These are phyloP conservation scores for Fusarium gaditjirri DNA, from an alignment of 2,329 filamentous ascomycete species.

Conservation along the genomic window DNA sequence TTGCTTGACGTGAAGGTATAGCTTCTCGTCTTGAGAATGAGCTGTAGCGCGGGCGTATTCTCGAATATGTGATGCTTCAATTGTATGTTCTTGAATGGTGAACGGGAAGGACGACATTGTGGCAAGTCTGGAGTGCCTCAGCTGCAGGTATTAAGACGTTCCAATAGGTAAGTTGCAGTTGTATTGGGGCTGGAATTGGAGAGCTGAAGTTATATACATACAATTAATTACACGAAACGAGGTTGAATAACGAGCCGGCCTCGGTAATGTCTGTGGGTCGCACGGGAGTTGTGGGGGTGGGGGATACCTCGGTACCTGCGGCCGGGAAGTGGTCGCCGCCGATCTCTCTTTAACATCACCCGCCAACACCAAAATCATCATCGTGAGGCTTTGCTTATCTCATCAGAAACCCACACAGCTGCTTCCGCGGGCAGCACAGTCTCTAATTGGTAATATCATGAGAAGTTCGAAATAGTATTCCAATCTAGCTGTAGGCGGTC, in stretches of 20 bases:
- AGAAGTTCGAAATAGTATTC: slow-evolving; percentile 2
- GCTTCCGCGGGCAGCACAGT: not conserved
- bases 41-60: slow-evolving; percentile 81
- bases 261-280: slow-evolving; percentile 28
- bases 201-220: not conserved
- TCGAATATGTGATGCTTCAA: slow-evolving; percentile 81
- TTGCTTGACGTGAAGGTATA: slow-evolving; percentile 84
- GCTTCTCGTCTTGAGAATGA: slow-evolving; percentile 76
- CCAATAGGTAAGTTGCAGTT: not conserved
- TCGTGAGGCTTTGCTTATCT: slow-evolving; percentile 7
- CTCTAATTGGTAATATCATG: not conserved
- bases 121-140: not conserved
- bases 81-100: slow-evolving; percentile 76
- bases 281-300: slow-evolving; percentile 30
- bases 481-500: not conserved
- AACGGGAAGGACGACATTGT: slow-evolving; percentile 56
- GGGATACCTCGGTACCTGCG: slow-evolving; percentile 38
- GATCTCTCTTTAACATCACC: slow-evolving; percentile 10
- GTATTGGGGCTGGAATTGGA: not conserved
- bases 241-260: slow-evolving; percentile 22
- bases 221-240: not conserved
- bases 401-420: not conserved
- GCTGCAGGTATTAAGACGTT: not conserved
- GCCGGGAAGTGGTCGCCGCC: slow-evolving; percentile 25
- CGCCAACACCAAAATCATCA: not conserved